Base-by-base conservation (phyloP, 2,329 filamentous ascomycete species). In the Septoria linicola region DNA sequence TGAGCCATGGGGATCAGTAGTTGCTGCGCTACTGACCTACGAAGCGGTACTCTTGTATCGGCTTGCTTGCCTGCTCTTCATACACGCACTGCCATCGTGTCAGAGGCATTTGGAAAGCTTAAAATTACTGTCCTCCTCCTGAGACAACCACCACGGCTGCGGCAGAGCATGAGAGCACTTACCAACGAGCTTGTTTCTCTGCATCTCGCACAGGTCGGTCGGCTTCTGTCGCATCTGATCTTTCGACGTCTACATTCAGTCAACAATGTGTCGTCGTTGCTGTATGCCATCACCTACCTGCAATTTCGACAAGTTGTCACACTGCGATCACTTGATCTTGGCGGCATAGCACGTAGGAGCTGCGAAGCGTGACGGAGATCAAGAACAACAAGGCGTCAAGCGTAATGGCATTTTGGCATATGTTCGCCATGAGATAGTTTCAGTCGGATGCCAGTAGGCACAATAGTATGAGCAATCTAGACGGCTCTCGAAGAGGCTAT, bases 301-400 rank as follows among this genome's bases (percentile, higher is more conserved):
- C 55, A 58, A 20, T 42, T 52, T 5, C 55, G 48, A 36, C 55
- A 58, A 23, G 55, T 58, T 4, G 48, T 58, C 11, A 58, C 54
- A 40, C 49, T 53, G 32, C 55, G 41, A 42, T 58, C 55, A 17
- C 21, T 50, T 1, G 34, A 52, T 30, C 53, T 21, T n/a, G 53
- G 53, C n/a, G 49, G 49, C 53, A 55, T 55, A 23, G n/a, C 35
- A 21, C 2, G 11, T 14, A n/a, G 13, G 31, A 34, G n/a, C 37
- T 10, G 11, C 43, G 43, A 37, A 19, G 25, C 43, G 37, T 37
- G 31, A 36, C 11, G 14, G 23, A 27, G 23, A 5, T 27, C 23
- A 27, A 10, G n/a, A 34, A 34, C 31, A n/a, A n/a, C n/a, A n/a
- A 13, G 14, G n/a, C 11, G 5, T n/a, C 31, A n/a, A 34, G 4